A percentile compares a stretch with the other conserved stretches of the same genome.
phyloP scores from a whole-genome alignment of 1,139 yeast species.

The Geotrichum reessii region DNA sequence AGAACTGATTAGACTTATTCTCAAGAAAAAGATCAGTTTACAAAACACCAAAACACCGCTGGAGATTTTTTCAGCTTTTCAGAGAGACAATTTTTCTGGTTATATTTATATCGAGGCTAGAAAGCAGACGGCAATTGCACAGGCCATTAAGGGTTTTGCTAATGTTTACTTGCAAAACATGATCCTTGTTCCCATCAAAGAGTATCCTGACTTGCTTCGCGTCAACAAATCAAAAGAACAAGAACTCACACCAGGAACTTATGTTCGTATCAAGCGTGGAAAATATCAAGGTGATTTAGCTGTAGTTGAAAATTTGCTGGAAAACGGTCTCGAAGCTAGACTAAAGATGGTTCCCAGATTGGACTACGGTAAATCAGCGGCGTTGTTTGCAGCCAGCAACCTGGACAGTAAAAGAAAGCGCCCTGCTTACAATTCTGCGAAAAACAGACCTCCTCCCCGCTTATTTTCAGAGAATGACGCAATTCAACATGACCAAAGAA shows the following conservation, averaged over 20 bases:
- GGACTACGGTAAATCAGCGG: slow-evolving; percentile 67
- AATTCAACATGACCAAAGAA: slow-evolving; percentile 53
- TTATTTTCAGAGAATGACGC: slow-evolving; percentile 62
- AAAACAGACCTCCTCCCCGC: slow-evolving; percentile 76
- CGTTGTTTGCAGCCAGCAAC: slow-evolving; percentile 11
- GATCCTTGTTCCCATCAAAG: slow-evolving; percentile 88
- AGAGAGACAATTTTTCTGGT: slow-evolving; percentile 87
- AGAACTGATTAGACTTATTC: slow-evolving; percentile 75
- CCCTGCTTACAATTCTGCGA: slow-evolving; percentile 43
- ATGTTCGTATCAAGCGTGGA: slow-evolving; percentile 86
- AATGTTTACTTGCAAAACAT: slow-evolving; percentile 67
- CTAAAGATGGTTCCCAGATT: slow-evolving; percentile 88
- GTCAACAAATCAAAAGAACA: slow-evolving; percentile 86
- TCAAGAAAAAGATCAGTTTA: slow-evolving; percentile 69
- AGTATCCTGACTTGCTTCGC: slow-evolving; percentile 86
- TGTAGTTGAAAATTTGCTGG: slow-evolving; percentile 85
- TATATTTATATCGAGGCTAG: slow-evolving; percentile 92
- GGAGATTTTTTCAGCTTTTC: slow-evolving; percentile 85
- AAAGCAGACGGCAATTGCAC: slow-evolving; percentile 84
- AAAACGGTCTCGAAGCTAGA: slow-evolving; percentile 89
- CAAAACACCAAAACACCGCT: slow-evolving; percentile 58
- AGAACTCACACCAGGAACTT: slow-evolving; percentile 84
- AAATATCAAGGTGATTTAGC: slow-evolving; percentile 91
- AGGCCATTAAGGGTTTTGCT: slow-evolving; percentile 82
- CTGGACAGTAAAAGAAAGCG: slow-evolving; percentile 48